Evolutionary conservation across 306 rosid genomes (phyloP), one percentile per base, ranked within the genome.

Genomic region (Sesbania bispinosa): DNA sequence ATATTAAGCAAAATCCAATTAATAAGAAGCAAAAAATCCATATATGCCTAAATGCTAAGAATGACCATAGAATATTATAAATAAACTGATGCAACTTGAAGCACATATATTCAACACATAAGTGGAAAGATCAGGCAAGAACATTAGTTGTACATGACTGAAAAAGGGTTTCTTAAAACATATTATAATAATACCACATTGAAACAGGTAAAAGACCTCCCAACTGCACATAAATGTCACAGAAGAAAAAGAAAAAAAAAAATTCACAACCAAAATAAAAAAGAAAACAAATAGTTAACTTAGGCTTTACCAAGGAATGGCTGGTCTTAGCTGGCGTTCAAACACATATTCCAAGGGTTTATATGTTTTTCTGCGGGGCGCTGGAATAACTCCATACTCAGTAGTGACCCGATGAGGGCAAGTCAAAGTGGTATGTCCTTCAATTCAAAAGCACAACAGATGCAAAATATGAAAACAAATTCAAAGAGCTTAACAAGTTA

Each of bases 351-450:
- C 84, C 73, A 93, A 65, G 10, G 92, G 85, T 57, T 90, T 90
- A n/a, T 58, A 45, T 42, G 87, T 71, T 73, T 69, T 79, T 75
- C 77, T 90, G 63, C 62, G 90, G 5, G 93, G 82, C 18, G 98
- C 90, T 5, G 97, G 98, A 65, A 88, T 32, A 51, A 93, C 98
- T 59, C 98, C 98, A 77, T 69, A 82, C 74, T 93, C 96, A 24
- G 96, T 85, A 48, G 92, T 80, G 76, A 80, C 90, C 7, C 89
- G 88, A 78, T 93, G 97, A 0, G 98, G 98, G 82, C 98, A 93
- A 61, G 86, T 76, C 87, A 90, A 71, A 18, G 98, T 93, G 41
- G 98, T 93, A 62, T 93, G 98, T 30, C 98, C 98, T 93, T 77
- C 80, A 82, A 75, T 77, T 62, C 26, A 74, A 24, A 81, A 83